Evolutionary conservation across 1,284 basidiomycete species (phyloP), one percentile per base, ranked within the genome.

Genomic region (Rhodofomes roseus): DNA sequence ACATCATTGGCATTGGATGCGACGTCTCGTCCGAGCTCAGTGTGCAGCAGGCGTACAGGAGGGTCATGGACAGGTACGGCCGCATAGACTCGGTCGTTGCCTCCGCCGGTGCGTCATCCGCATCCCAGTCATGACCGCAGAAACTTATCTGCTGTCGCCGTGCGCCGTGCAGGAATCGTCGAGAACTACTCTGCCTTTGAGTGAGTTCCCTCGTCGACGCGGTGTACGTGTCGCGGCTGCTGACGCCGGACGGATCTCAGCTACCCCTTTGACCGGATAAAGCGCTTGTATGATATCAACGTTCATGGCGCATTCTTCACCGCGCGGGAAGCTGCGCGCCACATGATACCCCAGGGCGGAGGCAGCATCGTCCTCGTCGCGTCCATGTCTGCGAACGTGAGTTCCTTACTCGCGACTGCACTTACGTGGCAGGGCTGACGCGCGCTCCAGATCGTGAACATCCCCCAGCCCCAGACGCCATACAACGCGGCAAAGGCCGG

Each of bases 401-500:
- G 87, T 77, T 37, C 27, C 48, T 51, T 23, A 16, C n/a, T 18
- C 22, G 44, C 44, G 43, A 41, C 52, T 56, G 62, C 44, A n/a
- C 41, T 11, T 39, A 27, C 23, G 44, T 41, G 44, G 61, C 53
- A 4, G 43, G 25, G 63, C 59, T 71, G 58, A 64, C 62, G 14
- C 12, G 39, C 46, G 50, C 37, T 54, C 6, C 69, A 94, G 92
- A 86, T 95, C 63, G 82, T 95, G 72, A 95, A 95, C 75, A 83
- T 91, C 59, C 93, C 93, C 40, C 80, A 97, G 84, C 86, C 85
- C 40, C 96, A 98, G 82, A 92, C 93, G 1, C 95, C 96, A 0
- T 98, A 98, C 77, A 98, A 98, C 74, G 90, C 93, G n/a, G 95
- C 94, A 48, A 96, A 92, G 78, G 90, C 90, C 51, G 89, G 88